Evolutionary conservation across 1,139 yeast species (phyloP).

Genomic region (Candida anutae): DNA sequence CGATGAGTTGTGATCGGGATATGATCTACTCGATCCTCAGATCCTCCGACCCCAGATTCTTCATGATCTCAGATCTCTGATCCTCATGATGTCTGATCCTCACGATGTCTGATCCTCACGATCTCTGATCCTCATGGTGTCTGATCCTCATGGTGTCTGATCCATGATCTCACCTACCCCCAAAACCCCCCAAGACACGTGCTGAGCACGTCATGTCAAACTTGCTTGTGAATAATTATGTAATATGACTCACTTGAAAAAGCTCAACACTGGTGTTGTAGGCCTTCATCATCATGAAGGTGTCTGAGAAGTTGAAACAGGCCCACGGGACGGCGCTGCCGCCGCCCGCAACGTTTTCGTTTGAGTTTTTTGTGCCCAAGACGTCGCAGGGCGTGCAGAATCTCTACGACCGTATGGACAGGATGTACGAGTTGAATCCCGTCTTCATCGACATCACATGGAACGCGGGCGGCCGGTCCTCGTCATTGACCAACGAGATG

Average conservation of each 20-base stretch:
- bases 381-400: constrained; percentile 96
- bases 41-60: too few species aligned
- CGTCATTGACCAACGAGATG: constrained; percentile 80
- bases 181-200: too few species aligned
- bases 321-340: constrained; percentile 38
- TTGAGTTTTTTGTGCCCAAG: constrained; percentile 97
- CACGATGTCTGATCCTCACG: too few species aligned
- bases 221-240: too few species aligned
- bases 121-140: too few species aligned
- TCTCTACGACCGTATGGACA: constrained; percentile 92
- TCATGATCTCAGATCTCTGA: too few species aligned
- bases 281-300: constrained; percentile 42
- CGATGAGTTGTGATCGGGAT: constrained; percentile 9
- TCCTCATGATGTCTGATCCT: too few species aligned
- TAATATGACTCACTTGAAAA: too few species aligned
- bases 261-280: background rate
- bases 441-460: constrained; percentile 92
- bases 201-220: too few species aligned
- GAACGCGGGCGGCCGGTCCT: constrained; percentile 94
- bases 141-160: too few species aligned
- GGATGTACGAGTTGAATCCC: constrained; percentile 92
- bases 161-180: too few species aligned
- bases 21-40: too few species aligned
- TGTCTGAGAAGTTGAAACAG: constrained; percentile 43
- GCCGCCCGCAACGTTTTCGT: constrained; percentile 74